Evolutionary conservation across 225 moss, liverwort and hornwort genomes (phyloP), one percentile per base, ranked within the genome.

Genomic region (Rhytidiadelphus loreus): DNA sequence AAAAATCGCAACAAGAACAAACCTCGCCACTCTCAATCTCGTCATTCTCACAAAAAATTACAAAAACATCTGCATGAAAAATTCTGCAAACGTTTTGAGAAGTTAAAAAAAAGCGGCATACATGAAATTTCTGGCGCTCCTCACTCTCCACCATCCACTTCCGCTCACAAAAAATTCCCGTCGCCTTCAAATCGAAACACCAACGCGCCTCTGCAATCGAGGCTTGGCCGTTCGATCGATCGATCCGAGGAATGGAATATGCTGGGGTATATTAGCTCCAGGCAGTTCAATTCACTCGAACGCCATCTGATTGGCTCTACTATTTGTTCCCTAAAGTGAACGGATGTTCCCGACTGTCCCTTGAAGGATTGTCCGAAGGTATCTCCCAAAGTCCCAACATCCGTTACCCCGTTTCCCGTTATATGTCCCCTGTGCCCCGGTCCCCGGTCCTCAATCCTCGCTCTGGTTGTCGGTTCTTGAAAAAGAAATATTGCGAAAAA

Each of bases 341-440:
- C 53, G 24, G 32, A 50, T 6, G 61, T 77, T 89, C 87, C 48
- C 78, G 13, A 29, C 8, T 6, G 52, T 8, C 26, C 8, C 21
- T 2, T 12, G 26, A 29, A 58, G 91, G 84, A 87, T 89, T 80
- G 85, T 89, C 91, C 87, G 87, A 76, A 86, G 83, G 87, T 11
- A 87, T 89, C 87, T 84, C 73, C 75, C 43, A 59, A 13, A 77
- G 55, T 62, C 58, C 33, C n/a, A n/a, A n/a, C n/a, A n/a, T n/a
- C n/a, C n/a, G n/a, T 13, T 6, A 23, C 52, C 88, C 62, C 13
- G 33, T 12, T 69, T 32, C 68, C 52, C 80, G 44, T 44, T 78
- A 26, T 16, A 4, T 78, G n/a, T 21, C 81, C 65, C 48, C 4
- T 25, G 56, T 39, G 63, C 20, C 44, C 30, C 9, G 44, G 58